Conservation (phyloP, 2,329 filamentous ascomycete genomes). For the Talaromyces sp. region DNA sequence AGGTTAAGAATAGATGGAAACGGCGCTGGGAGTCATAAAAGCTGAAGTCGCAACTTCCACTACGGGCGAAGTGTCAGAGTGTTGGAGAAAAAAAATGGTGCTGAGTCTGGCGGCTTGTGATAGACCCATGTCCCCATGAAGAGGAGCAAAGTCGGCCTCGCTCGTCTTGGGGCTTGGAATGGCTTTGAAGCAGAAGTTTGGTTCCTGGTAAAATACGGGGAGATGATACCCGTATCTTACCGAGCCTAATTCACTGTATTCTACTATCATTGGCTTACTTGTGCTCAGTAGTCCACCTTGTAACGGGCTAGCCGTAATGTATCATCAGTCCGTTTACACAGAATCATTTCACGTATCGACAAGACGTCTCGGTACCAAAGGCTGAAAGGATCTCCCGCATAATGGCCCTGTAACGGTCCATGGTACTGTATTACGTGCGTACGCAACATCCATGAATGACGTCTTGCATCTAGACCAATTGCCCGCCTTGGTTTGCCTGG, state of each 20-base stretch:
- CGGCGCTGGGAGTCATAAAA: not conserved
- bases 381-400: not conserved
- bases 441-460: not conserved
- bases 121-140: not conserved
- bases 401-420: not conserved
- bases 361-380: not conserved
- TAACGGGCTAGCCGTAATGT: not conserved
- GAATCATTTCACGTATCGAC: not conserved
- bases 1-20: not conserved
- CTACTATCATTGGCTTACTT: not conserved
- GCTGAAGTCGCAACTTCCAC: not conserved
- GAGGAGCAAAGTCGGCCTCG: not conserved
- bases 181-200: not conserved
- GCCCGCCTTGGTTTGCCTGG: not conserved
- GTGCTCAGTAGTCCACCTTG: not conserved
- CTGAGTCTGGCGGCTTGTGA: not conserved
- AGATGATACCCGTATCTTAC: not conserved
- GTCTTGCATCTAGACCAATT: not conserved
- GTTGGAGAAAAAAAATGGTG: not conserved
- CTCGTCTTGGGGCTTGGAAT: not conserved
- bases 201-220: slow-evolving; percentile 2
- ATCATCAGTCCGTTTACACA: not conserved
- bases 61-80: not conserved
- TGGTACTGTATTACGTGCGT: not conserved
- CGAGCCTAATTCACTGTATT: too few species aligned